Base-by-base conservation (phyloP, 768 basidiomycete genomes). In the Pleurotus pulmonarius region DNA sequence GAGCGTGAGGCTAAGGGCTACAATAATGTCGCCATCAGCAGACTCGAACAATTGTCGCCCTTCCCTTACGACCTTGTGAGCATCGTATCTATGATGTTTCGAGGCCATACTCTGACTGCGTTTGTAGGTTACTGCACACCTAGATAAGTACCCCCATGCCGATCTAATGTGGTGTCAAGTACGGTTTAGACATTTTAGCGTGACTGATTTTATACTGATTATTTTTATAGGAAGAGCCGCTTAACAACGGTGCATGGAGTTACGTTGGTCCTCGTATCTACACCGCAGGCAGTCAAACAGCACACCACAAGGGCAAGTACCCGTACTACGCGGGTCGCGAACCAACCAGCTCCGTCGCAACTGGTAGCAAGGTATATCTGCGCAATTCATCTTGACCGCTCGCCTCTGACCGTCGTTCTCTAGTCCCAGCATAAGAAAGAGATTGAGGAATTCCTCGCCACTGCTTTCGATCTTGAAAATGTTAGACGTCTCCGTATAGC, bases 221-320 rank as follows among this genome's bases (percentile, higher is more conserved):
- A 61, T 12, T 52, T 39, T 63, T 49, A 25, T 66, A 86, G 81
- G 94, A 97, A 74, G 94, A 98, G 71, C 96, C 97, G 13, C 75
- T 98, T 62, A 99, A 99, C 79, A 94, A 94, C 65, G 97, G 97
- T 62, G 87, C 93, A 1, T 99, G 97, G 97, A 92, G 89, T 41
- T 97, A 99, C 67, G 86, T 97, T 58, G 94, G 91, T 22, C 91
- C 94, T 46, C 86, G 95, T 55, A 87, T 98, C 65, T 86, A 90
- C 70, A 98, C 96, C 45, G 94, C 96, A n/a, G 87, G 90, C 46
- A 86, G 87, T 64, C 80, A 92, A 74, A 96, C 95, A 4, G 77
- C 90, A 69, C 81, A 97, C 73, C 97, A 99, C 76, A 85, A 85
- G 73, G 85, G 85, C 68, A 94, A 95, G 73, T 92, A 93, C 67